Base-by-base conservation (phyloP, 1,284 basidiomycete genomes). In the Stygiomarasmius scandens region DNA sequence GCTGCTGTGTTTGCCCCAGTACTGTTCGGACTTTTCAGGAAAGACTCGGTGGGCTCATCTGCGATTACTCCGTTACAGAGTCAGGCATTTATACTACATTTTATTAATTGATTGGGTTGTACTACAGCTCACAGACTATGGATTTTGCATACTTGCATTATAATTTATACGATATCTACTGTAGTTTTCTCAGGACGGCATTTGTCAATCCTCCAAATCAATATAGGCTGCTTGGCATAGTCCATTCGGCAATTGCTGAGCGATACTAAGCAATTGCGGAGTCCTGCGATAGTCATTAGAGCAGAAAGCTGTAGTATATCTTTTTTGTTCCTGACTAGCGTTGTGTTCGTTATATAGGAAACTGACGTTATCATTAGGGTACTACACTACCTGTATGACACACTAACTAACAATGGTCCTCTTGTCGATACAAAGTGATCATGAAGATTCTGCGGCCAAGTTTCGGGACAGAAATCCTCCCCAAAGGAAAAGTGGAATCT, bases 1-100 rank as follows among this genome's bases (percentile, higher is more conserved):
- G 87, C 85, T 25, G 71, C 77, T 16, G 67, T 81, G 20, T 84
- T 89, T 67, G 77, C 84, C 1, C 81, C 86, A 1, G 69, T 89
- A 2, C 52, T 47, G n/a, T 57, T 57, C 16, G 55, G 50, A 20
- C 73, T 90, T 38, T 74, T 90, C 43, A 82, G 84, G 4, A 84
- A 87, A 55, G 78, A 84, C 56, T 67, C 71, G 0, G 61, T 64
- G 2, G 61, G 73, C 20, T 51, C 70, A 1, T 58, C 72, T 20
- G 68, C 76, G 6, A 74, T 81, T 22, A 85, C 86, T 0, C 80
- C 82, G 1, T 64, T 82, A 1, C 79, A 77, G 44, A 86, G 83
- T 63, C 74, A 78, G 20, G 73, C 74, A 16, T 90, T 90, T 66
- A 62, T 90, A 29, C 67, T 83, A 44, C 76, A 72, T 63, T 89